Conservation (phyloP, 441 rosid species). For the Euphorbia celastroides region DNA sequence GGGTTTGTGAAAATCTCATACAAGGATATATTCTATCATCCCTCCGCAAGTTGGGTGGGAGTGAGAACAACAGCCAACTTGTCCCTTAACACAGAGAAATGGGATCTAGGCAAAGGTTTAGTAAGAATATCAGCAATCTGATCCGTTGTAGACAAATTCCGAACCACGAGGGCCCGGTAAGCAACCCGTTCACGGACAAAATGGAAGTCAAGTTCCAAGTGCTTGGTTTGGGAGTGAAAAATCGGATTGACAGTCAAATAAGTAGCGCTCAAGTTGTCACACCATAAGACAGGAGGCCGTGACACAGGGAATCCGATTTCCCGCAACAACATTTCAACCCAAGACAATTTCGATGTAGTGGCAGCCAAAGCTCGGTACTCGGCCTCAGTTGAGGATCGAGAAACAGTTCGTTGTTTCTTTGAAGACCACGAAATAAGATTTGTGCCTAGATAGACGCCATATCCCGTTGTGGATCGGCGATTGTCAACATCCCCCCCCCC, state of each 20-base stretch:
- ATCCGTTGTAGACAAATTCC: not conserved
- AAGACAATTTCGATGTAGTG: too few relatives aligned
- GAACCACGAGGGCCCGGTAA: too few relatives aligned
- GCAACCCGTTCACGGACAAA: not conserved
- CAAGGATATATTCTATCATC: not conserved
- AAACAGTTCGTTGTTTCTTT: not conserved
- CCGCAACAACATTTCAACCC: too few relatives aligned
- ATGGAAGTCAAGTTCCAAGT: not conserved
- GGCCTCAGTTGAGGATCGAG: not conserved
- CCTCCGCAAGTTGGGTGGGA: not conserved
- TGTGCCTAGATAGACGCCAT: not conserved
- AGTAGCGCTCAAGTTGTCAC: not conserved
- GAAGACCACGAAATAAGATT: not conserved
- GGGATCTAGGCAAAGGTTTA: not conserved
- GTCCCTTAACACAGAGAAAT: not conserved
- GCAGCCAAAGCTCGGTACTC: too few relatives aligned
- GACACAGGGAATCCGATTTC: not conserved
- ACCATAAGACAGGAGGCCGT: not conserved
- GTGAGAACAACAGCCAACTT: not conserved
- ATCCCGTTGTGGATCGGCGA: not conserved
- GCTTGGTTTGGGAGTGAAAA: not conserved
- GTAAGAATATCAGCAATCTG: not conserved
- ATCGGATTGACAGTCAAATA: not conserved
- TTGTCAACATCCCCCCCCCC: not conserved
- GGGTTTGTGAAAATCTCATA: too few relatives aligned